These are phyloP conservation scores for Garcia nutans DNA, from an alignment of 345 rosid genomes.

Conservation along the genomic window DNA sequence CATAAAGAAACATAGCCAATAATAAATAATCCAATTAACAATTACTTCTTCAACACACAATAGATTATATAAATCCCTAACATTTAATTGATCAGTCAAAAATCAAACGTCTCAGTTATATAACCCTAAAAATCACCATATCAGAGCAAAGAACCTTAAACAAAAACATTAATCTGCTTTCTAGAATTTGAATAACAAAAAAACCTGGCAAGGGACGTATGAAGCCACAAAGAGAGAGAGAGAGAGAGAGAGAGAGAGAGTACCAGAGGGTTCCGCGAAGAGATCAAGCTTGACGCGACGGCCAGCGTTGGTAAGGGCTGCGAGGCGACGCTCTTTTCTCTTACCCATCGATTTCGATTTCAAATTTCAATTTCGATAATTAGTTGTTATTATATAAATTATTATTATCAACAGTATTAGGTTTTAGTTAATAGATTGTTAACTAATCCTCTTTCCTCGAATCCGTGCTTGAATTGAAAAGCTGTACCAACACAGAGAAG, in stretches of 20 bases:
- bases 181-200: not conserved
- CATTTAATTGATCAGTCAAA: not conserved
- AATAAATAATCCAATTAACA: not conserved
- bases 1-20: no score
- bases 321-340: conserved; percentile 85
- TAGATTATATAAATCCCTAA: not conserved
- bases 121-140: not conserved
- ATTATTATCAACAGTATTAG: no score
- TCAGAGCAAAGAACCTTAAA: not conserved
- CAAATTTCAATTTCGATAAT: no score
- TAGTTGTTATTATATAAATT: no score
- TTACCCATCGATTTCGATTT: conserved; percentile 62
- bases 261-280: conserved; percentile 98
- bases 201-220: not conserved
- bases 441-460: no score
- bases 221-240: not conserved
- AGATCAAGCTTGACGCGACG: conserved; percentile 98
- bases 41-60: not conserved
- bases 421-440: no score
- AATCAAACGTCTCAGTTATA: not conserved
- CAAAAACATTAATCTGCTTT: not conserved
- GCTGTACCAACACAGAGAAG: no score
- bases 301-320: conserved; percentile 71
- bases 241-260: not conserved
- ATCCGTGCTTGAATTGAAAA: no score